Conservation (phyloP, 371 early-diverging fungal species). For the Mortierella sp. region DNA sequence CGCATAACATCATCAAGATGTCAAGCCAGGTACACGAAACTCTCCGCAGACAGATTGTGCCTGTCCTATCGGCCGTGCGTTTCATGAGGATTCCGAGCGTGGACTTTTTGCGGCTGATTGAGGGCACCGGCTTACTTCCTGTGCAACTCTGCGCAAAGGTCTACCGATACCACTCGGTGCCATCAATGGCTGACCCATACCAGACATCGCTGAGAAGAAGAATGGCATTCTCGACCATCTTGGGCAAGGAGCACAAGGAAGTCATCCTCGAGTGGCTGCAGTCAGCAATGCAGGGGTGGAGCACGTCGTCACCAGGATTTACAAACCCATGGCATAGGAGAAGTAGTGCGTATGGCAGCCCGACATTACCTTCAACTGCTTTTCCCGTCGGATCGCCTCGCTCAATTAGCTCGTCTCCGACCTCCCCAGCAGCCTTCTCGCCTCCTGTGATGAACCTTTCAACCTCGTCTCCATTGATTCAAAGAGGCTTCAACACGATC, state of each 20-base stretch:
- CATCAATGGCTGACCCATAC: conserved; percentile 46
- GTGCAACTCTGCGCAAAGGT: conserved; percentile 42
- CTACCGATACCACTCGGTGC: conserved; percentile 50
- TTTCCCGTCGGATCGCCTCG: background rate
- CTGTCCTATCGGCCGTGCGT: conserved; percentile 29
- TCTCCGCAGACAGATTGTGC: conserved; percentile 23
- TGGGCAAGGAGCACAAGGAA: conserved; percentile 35
- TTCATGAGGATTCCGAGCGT: conserved; percentile 46
- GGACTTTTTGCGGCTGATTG: conserved; percentile 45
- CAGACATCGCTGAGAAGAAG: conserved; percentile 37
- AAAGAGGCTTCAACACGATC: background rate
- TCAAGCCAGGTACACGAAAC: conserved; percentile 28
- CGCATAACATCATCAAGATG: conserved; percentile 25
- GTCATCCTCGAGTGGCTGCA: conserved; percentile 40
- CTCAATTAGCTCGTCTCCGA: background rate
- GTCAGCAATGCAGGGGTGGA: background rate
- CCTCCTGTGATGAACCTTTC: conserved; percentile 1
- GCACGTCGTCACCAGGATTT: background rate
- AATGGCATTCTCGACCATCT: conserved; percentile 49
- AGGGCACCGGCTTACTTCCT: conserved; percentile 47
- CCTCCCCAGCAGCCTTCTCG: background rate
- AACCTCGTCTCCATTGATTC: conserved; percentile 2
- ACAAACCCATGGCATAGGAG: conserved; percentile 6
- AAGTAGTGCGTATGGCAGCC: conserved; percentile 2
- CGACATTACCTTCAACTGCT: background rate